Conservation (phyloP, 2,329 filamentous ascomycete genomes). For the Ascochyta viciae-villosae region DNA sequence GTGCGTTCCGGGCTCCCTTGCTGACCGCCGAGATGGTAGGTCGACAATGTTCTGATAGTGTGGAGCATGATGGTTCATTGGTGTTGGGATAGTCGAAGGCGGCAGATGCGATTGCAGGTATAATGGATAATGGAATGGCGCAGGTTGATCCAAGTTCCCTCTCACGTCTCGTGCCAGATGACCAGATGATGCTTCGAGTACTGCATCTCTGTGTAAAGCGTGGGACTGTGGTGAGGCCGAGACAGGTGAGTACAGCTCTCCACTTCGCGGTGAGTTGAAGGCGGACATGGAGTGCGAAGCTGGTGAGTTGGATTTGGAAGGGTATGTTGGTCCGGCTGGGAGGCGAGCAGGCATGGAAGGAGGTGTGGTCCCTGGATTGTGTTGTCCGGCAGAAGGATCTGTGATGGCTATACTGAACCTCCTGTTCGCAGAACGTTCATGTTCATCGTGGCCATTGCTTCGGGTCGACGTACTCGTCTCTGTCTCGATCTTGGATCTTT, state of each 20-base stretch:
- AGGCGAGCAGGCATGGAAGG: constrained; percentile 34
- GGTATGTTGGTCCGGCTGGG: constrained; percentile 33
- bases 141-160: constrained; percentile 26
- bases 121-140: constrained; percentile 25
- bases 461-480: constrained; percentile 45
- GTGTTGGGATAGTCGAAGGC: constrained; percentile 9
- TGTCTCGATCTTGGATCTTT: constrained; percentile 53
- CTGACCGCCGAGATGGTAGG: constrained; percentile 40
- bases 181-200: constrained; percentile 31
- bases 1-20: constrained; percentile 34
- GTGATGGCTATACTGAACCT: constrained; percentile 39
- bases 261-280: constrained; percentile 43
- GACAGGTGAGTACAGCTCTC: constrained; percentile 44
- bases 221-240: constrained; percentile 45
- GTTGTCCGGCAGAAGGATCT: constrained; percentile 26
- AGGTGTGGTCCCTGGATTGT: constrained; percentile 38
- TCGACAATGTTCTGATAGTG: constrained; percentile 38
- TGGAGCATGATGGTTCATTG: constrained; percentile 5
- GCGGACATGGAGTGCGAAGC: constrained; percentile 38
- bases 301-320: constrained; percentile 46
- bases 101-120: constrained; percentile 24
- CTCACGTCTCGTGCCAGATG: constrained; percentile 30
- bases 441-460: constrained; percentile 41
- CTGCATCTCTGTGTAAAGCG: constrained; percentile 33
- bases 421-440: constrained; percentile 34